A percentile compares a stretch with the other conserved stretches of the same genome.
These are phyloP conservation scores for Boeremia exigua DNA, from an alignment of 2,329 filamentous ascomycete genomes.

Conservation along the genomic window DNA sequence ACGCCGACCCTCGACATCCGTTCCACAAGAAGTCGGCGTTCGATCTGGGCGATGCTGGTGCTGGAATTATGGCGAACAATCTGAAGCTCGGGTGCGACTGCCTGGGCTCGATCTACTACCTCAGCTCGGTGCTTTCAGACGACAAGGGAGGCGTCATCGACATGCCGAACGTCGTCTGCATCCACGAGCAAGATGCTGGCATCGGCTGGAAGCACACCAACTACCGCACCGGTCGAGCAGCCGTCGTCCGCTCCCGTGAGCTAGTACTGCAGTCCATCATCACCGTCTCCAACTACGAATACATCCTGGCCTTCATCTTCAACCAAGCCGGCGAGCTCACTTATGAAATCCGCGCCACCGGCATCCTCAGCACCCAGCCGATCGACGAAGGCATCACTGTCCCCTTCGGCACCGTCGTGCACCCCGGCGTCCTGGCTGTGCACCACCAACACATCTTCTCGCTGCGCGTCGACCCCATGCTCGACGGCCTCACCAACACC, in stretches of 20 bases:
- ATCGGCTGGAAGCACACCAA: constrained; percentile 77
- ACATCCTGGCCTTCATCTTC: constrained; percentile 74
- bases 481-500: constrained; percentile 55
- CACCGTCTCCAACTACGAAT: constrained; percentile 75
- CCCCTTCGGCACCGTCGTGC: constrained; percentile 71
- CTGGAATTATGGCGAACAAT: constrained; percentile 72
- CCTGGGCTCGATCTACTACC: constrained; percentile 72
- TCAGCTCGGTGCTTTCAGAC: constrained; percentile 64
- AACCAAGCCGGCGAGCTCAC: constrained; percentile 72
- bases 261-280: constrained; percentile 73
- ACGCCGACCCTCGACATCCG: constrained; percentile 69
- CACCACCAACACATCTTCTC: constrained; percentile 80
- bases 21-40: constrained; percentile 75
- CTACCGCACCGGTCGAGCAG: constrained; percentile 69
- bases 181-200: constrained; percentile 74
- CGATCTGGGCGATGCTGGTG: constrained; percentile 70
- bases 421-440: constrained; percentile 70
- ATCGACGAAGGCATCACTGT: constrained; percentile 70
- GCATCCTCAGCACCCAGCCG: constrained; percentile 70
- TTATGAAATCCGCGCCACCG: constrained; percentile 73
- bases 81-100: constrained; percentile 74
- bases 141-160: constrained; percentile 64
- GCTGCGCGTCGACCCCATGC: constrained; percentile 56
- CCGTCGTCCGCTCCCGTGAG: constrained; percentile 68
- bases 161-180: constrained; percentile 71